Conservation (phyloP, 1,284 basidiomycete species). For the Neonothopanus nambi region DNA sequence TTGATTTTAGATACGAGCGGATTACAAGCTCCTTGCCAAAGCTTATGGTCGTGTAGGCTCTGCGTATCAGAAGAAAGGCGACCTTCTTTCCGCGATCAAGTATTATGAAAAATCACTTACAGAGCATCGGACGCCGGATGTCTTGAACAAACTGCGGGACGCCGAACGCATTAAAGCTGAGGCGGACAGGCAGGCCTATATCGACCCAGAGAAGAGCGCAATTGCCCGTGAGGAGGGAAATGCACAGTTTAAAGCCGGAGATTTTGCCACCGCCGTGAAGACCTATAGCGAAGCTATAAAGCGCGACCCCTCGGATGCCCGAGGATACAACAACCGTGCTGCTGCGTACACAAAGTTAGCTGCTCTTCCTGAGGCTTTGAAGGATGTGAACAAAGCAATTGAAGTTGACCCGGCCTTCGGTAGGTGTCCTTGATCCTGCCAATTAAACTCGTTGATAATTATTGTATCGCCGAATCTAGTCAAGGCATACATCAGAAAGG, state of each 20-base stretch:
- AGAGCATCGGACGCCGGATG: slow-evolving; percentile 95
- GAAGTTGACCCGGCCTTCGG: slow-evolving; percentile 86
- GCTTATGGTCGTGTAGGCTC: slow-evolving; percentile 91
- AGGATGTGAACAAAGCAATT: slow-evolving; percentile 94
- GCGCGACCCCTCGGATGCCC: slow-evolving; percentile 86
- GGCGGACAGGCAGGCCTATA: slow-evolving; percentile 80
- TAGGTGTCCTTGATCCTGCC: slow-evolving; percentile 33
- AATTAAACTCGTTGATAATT: neutral
- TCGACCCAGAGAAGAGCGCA: slow-evolving; percentile 86
- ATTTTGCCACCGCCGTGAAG: slow-evolving; percentile 92
- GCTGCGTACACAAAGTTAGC: slow-evolving; percentile 95
- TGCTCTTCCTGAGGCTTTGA: slow-evolving; percentile 94
- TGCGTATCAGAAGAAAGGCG: slow-evolving; percentile 82
- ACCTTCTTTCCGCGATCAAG: slow-evolving; percentile 82
- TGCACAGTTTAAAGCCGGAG: slow-evolving; percentile 85
- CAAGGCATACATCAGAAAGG: slow-evolving; percentile 96
- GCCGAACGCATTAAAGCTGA: slow-evolving; percentile 83
- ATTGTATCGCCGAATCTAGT: slow-evolving; percentile 43
- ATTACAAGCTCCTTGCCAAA: slow-evolving; percentile 82
- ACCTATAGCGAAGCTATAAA: slow-evolving; percentile 96
- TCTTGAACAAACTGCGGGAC: slow-evolving; percentile 89
- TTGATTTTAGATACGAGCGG: slow-evolving; percentile 62
- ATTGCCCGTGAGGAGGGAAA: slow-evolving; percentile 92
- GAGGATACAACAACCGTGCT: slow-evolving; percentile 96
- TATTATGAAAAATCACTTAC: slow-evolving; percentile 91